Conservation (phyloP, 208 protist species). For the Trypanosoma theileri region DNA sequence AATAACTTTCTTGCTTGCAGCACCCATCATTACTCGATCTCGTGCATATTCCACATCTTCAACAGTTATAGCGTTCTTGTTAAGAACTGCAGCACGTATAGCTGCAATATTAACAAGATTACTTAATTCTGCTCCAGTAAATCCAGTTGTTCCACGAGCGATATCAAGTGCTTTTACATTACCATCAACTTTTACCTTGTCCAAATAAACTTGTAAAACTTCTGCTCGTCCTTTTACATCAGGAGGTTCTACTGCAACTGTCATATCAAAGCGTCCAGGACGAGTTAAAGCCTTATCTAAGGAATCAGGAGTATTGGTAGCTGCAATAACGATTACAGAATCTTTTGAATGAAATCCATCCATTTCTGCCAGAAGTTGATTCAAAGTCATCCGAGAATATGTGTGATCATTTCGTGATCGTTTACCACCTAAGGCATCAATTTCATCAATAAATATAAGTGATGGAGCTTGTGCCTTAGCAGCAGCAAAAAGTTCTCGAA, state of each 20-base stretch:
- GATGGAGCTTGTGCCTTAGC: constrained; percentile 94
- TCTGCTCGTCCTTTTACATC: constrained; percentile 90
- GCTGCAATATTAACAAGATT: constrained; percentile 94
- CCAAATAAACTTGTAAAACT: constrained; percentile 85
- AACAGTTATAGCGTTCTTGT: constrained; percentile 67
- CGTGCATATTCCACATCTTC: constrained; percentile 92
- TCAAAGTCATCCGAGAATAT: constrained; percentile 93
- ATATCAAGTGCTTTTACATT: constrained; percentile 79
- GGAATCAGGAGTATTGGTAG: constrained; percentile 97
- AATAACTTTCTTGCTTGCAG: constrained; percentile 81
- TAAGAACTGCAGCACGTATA: constrained; percentile 82
- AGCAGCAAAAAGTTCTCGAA: constrained; percentile 94
- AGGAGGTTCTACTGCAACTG: constrained; percentile 85
- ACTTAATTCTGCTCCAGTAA: constrained; percentile 90
- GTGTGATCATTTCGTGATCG: constrained; percentile 66
- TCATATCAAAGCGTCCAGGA: constrained; percentile 90
- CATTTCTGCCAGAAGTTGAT: constrained; percentile 97
- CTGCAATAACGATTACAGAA: constrained; percentile 96
- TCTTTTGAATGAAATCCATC: constrained; percentile 95
- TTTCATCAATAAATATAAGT: constrained; percentile 99
- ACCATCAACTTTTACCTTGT: constrained; percentile 74
- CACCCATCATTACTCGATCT: constrained; percentile 92
- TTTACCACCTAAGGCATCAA: constrained; percentile 94
- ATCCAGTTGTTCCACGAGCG: constrained; percentile 85
- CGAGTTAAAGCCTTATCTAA: constrained; percentile 94